These are phyloP conservation scores for Fistulifera pelliculosa DNA, from an alignment of 108 stramenopile species.

Conservation along the genomic window DNA sequence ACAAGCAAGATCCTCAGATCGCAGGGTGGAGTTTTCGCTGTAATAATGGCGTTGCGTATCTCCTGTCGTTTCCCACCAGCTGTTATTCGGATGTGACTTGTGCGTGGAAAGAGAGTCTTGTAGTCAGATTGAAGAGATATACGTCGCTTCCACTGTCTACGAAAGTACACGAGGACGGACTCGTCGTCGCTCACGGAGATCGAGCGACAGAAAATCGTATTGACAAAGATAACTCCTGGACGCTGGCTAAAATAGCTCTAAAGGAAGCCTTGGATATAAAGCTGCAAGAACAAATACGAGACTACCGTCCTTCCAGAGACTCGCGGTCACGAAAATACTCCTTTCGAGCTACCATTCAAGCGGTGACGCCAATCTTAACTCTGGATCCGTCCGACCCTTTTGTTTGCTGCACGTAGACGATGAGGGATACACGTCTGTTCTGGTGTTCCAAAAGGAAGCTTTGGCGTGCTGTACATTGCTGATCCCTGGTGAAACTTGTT, in stretches of 20 bases:
- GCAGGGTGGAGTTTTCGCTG: neutral
- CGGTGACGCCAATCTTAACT: slow-evolving; percentile 69
- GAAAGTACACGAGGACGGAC: slow-evolving; percentile 10
- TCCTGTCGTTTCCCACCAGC: slow-evolving; percentile 15
- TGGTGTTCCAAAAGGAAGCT: slow-evolving; percentile 47
- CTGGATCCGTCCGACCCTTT: slow-evolving; percentile 54
- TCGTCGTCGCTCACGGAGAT: neutral
- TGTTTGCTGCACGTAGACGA: slow-evolving; percentile 61
- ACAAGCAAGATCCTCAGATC: neutral
- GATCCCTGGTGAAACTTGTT: slow-evolving; percentile 43
- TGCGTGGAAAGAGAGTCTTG: slow-evolving; percentile 6
- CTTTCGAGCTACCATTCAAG: slow-evolving; percentile 41
- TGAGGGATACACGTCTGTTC: slow-evolving; percentile 24
- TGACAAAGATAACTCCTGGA: slow-evolving; percentile 10
- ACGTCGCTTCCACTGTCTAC: neutral
- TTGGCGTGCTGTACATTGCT: slow-evolving; percentile 47
- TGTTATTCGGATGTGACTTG: slow-evolving; percentile 11
- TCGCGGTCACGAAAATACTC: slow-evolving; percentile 4
- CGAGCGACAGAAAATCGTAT: neutral
- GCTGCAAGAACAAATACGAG: slow-evolving; percentile 5
- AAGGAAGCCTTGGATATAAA: neutral
- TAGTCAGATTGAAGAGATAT: slow-evolving; percentile 9
- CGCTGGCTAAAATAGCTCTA: slow-evolving; percentile 14
- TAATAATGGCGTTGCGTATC: slow-evolving; percentile 8
- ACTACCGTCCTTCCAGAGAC: slow-evolving; percentile 4